Evolutionary conservation across 2,329 filamentous ascomycete genomes (phyloP).

Genomic region (Rutstroemia sp.): DNA sequence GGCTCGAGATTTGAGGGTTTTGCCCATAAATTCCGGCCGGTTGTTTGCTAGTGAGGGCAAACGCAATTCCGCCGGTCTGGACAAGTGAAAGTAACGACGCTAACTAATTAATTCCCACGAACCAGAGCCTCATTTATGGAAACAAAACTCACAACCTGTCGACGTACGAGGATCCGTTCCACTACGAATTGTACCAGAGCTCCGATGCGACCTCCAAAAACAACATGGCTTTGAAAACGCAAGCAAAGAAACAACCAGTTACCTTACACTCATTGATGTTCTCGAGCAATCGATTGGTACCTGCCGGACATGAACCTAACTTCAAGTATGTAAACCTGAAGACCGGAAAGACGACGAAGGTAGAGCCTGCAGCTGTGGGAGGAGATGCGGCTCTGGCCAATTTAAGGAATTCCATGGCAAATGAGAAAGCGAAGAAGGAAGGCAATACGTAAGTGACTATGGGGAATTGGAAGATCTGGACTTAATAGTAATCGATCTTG

Average conservation of each 20-base stretch:
- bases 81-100: neutral
- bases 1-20: neutral
- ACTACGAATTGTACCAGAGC: conserved; percentile 49
- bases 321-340: neutral
- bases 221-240: neutral
- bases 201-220: conserved; percentile 12
- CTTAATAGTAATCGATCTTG: conserved; percentile 25
- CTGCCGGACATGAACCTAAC: neutral
- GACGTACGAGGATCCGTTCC: conserved; percentile 37
- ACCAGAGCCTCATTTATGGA: conserved; percentile 6
- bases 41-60: neutral
- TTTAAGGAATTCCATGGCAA: conserved; percentile 39
- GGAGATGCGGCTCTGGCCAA: conserved; percentile 43
- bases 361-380: conserved; percentile 32
- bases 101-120: conserved; percentile 8
- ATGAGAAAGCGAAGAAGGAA: conserved; percentile 38
- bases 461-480: conserved; percentile 13
- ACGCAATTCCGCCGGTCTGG: conserved; percentile 10
- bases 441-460: conserved; percentile 36
- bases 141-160: conserved; percentile 10
- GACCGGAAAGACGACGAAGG: neutral
- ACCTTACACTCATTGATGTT: neutral
- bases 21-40: neutral
- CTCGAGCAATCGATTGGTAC: conserved; percentile 4
- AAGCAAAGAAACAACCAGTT: neutral